Percentiles rank a stretch among this genome's conserved stretches.
Evolutionary conservation across 1,284 basidiomycete species (phyloP).

Genomic region (Caloboletus firmus): DNA sequence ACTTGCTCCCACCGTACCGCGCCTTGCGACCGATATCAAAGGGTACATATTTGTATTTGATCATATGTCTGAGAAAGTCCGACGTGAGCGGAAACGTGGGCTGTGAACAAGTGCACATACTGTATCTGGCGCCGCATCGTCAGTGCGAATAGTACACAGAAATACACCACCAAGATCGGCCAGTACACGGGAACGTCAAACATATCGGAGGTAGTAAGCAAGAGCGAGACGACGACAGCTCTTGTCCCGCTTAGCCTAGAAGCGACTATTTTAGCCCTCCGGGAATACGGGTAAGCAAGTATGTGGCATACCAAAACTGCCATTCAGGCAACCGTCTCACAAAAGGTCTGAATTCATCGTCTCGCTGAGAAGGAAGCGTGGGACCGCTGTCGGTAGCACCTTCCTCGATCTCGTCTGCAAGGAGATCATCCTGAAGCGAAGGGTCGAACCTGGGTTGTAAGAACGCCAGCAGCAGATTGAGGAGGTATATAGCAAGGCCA

Average conservation of each 20-base stretch:
- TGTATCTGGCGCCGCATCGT: slow-evolving; percentile 94
- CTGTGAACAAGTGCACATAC: slow-evolving; percentile 48
- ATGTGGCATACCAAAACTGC: slow-evolving; percentile 81
- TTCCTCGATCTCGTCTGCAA: slow-evolving; percentile 94
- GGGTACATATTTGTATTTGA: slow-evolving; percentile 95
- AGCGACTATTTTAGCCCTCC: slow-evolving; percentile 14
- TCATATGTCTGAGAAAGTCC: slow-evolving; percentile 78
- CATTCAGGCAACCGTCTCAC: slow-evolving; percentile 94
- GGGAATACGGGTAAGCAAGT: not conserved
- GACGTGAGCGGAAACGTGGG: not conserved
- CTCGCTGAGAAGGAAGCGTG: slow-evolving; percentile 60
- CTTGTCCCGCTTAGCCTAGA: slow-evolving; percentile 88
- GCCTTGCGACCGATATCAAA: slow-evolving; percentile 90
- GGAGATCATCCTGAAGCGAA: slow-evolving; percentile 87
- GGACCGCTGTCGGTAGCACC: slow-evolving; percentile 59
- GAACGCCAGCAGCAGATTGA: slow-evolving; percentile 88
- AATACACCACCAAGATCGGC: slow-evolving; percentile 95
- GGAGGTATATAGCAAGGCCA: slow-evolving; percentile 88
- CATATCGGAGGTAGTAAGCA: slow-evolving; percentile 75
- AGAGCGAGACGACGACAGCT: slow-evolving; percentile 78
- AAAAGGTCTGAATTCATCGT: slow-evolving; percentile 96
- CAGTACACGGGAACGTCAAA: slow-evolving; percentile 98
- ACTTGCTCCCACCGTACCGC: slow-evolving; percentile 56
- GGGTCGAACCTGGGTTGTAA: slow-evolving; percentile 96
- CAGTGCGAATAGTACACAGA: slow-evolving; percentile 82